Evolutionary conservation across 2,329 filamentous ascomycete species (phyloP), one percentile per base, ranked within the genome.

Genomic region (Hymenoscyphus occultus): DNA sequence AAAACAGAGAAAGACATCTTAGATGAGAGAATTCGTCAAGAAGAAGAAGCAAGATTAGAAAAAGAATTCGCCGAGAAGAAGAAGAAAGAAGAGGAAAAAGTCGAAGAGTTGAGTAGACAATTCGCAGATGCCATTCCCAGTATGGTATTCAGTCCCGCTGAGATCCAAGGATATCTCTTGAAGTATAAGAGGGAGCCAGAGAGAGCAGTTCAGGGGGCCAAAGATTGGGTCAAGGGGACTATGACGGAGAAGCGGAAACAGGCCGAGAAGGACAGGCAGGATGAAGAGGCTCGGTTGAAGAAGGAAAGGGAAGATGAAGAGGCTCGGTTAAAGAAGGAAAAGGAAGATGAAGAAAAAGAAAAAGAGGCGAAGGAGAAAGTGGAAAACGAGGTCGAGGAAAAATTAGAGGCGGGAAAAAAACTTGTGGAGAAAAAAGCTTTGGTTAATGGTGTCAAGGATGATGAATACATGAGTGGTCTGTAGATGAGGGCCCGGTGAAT

Each of bases 161-260:
- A 89, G 74, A 83, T 90, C 56, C 87, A 89, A 72, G 86, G 86
- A 0, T 90, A 87, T 74, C 73, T 90, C 63, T 77, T 90, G 51
- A 87, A 86, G 76, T 78, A 86, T 51, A 89, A 89, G 76, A 83
- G 83, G 74, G 78, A 80, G 42, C 86, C 86, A 2, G 77, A 79
- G 5, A 78, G 78, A 67, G 86, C 87, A 1, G 74, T 88, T 28
- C 77, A 78, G 22, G 83, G 86, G 69, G 82, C 81, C 1, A 77
- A 78, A 1, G 77, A 71, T 5, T 89, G 86, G 86, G 83, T 86
- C 0, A 78, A 80, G 64, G 81, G 79, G 12, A 77, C 81, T 64
- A 61, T 81, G 35, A 77, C 76, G 72, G 83, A 84, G 74, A 86
- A 84, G 61, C 66, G 70, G 59, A 74, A 71, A 64, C 73, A 73